Conservation (phyloP, 1,284 basidiomycete genomes). For the Cutaneotrichosporon cavernicola region DNA sequence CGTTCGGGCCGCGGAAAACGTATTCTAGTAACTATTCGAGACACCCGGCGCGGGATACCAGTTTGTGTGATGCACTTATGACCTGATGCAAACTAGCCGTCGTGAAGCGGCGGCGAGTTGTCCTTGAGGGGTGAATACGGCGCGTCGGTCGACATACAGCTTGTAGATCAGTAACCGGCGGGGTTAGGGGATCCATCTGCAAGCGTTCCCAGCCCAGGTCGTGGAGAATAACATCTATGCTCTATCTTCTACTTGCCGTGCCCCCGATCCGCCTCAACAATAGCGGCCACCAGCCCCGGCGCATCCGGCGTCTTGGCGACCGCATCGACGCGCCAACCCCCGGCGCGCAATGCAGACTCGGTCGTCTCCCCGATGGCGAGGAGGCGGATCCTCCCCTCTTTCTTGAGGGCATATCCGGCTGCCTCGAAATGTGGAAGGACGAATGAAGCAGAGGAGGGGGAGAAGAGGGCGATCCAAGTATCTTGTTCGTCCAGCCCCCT, state of each 20-base stretch:
- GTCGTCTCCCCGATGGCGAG: constrained; percentile 50
- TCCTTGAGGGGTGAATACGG: not conserved
- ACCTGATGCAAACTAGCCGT: constrained; percentile 13
- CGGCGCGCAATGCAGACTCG: constrained; percentile 25
- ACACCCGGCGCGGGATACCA: constrained; percentile 18
- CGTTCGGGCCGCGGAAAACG: constrained; percentile 1
- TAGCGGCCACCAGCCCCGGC: constrained; percentile 31
- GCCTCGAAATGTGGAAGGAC: constrained; percentile 30
- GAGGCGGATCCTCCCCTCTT: constrained; percentile 21
- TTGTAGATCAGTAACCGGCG: not conserved
- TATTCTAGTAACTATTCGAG: constrained; percentile 13
- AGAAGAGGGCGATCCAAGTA: constrained; percentile 47
- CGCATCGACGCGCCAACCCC: constrained; percentile 34
- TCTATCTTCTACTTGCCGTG: not conserved
- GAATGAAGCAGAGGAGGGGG: constrained; percentile 41
- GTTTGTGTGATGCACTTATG: constrained; percentile 22
- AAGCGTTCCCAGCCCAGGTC: not conserved
- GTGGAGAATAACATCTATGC: not conserved
- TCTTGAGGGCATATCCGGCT: not conserved
- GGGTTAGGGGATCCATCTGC: not conserved
- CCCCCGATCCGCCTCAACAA: constrained; percentile 16
- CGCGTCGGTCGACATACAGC: not conserved
- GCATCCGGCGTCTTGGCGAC: constrained; percentile 44
- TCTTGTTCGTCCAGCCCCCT: constrained; percentile 68
- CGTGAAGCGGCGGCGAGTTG: not conserved